Evolutionary conservation across 2,329 filamentous ascomycete genomes (phyloP), one percentile per base, ranked within the genome.

Genomic region (Sporothrix mexicana): DNA sequence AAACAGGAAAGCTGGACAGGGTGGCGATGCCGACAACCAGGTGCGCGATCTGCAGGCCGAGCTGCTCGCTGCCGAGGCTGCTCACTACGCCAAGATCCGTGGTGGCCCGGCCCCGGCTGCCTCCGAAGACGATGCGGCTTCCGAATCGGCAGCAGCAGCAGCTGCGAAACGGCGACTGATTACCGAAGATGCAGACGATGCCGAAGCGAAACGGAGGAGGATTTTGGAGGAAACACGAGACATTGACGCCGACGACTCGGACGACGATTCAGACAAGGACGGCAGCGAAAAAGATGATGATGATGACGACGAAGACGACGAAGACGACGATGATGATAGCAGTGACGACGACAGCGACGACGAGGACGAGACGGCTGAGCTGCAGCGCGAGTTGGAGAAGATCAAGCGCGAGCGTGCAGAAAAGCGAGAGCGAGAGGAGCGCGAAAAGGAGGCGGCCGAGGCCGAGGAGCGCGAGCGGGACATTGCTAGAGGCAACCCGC

Each of bases 361-460:
- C 74, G 90, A 94, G 76, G 94, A 97, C 77, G 93, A 95, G 77
- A 92, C 93, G 5, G 95, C 94, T 0, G 94, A 97, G 80, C 84
- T 99, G 76, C 93, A 97, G 87, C 89, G 95, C 59, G 96, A 99
- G 81, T 83, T 99, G 62, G 95, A 97, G 79, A 96, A 97, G 81
- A 97, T 99, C 80, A 93, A 97, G 80, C 90, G 90, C 75, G 94
- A 97, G 81, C 86, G 94, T 70, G 92, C 92, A 1, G 94, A 93
- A 80, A 92, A 93, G 80, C 91, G 92, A 73, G 93, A 96, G 76
- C 89, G 90, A 80, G 92, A 93, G 87, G 95, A 97, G 80, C 91
- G 89, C 47, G 94, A 95, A 80, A 90, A 90, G 73, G 90, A 90
- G n/a, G 92, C 90, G 41, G 87, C 90, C 75, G 95, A 98, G 79